Evolutionary conservation across 257 asterid species (phyloP).

Genomic region (Echites panduratus): DNA sequence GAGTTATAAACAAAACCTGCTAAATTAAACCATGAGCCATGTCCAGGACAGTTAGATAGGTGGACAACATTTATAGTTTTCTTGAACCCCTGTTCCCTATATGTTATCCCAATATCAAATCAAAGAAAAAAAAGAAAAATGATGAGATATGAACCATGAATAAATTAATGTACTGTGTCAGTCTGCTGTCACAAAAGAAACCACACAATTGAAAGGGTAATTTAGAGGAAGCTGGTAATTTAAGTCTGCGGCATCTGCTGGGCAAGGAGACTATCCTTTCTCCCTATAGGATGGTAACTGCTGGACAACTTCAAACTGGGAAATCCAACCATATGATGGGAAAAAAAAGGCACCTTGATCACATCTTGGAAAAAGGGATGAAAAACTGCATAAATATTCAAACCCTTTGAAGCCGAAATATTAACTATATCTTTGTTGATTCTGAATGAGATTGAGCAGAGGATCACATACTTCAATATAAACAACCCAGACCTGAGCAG

Average conservation of each 20-base stretch:
- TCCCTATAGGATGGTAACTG: no score
- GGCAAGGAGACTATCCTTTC: conserved; percentile 12
- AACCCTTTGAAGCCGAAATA: background rate
- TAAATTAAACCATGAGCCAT: background rate
- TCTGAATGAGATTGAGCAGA: conserved; percentile 24
- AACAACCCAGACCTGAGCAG: conserved; percentile 18
- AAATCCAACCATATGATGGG: no score
- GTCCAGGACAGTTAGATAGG: background rate
- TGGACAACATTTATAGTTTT: background rate
- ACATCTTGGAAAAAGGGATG: background rate
- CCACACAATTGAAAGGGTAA: background rate
- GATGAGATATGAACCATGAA: background rate
- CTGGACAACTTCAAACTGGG: no score
- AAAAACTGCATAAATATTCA: background rate
- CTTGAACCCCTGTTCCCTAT: background rate
- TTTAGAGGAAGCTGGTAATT: background rate
- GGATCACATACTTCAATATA: conserved; percentile 26
- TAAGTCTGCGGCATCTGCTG: background rate
- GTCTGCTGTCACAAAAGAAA: background rate
- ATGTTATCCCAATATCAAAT: background rate
- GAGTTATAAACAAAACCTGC: background rate
- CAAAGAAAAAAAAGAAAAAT: background rate
- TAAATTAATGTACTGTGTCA: background rate
- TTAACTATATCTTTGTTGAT: conserved; percentile 30
- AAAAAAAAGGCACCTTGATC: no score